These are phyloP conservation scores for Leccinum subspadiceum DNA, from an alignment of 1,284 basidiomycete species.

Conservation along the genomic window DNA sequence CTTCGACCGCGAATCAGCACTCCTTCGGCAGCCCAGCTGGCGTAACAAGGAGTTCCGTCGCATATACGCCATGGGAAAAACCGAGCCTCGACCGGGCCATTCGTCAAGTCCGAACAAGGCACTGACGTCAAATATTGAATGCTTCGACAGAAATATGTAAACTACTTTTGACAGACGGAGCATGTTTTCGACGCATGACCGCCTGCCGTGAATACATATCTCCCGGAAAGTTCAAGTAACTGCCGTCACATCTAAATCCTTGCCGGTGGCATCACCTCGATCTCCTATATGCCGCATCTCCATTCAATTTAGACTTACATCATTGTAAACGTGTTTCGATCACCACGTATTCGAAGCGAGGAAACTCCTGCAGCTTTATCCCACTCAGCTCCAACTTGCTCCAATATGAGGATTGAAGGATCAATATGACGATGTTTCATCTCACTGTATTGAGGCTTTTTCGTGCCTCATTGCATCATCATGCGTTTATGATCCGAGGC, in stretches of 20 bases:
- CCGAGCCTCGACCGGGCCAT: background rate
- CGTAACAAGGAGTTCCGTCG: background rate
- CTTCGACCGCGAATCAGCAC: conserved; percentile 7
- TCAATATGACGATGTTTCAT: conserved; percentile 4
- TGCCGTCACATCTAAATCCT: conserved; percentile 3
- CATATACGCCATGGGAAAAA: background rate
- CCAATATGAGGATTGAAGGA: background rate
- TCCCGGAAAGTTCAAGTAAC: background rate
- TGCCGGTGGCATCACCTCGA: background rate
- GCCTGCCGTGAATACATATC: background rate
- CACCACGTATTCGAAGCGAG: conserved; percentile 21
- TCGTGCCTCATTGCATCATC: conserved; percentile 1
- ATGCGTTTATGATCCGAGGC: conserved; percentile 16
- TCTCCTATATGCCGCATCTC: background rate
- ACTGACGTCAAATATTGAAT: background rate
- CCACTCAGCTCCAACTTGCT: background rate
- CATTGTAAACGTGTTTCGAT: background rate
- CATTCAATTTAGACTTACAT: conserved; percentile 1
- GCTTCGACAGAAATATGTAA: background rate
- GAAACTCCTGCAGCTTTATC: background rate
- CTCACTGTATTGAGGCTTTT: background rate
- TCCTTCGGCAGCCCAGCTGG: background rate
- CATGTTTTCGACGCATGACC: background rate
- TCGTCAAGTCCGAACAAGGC: background rate
- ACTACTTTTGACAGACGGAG: background rate